These are phyloP conservation scores for Farysia itapuensis DNA, from an alignment of 1,284 basidiomycete genomes.

Conservation along the genomic window DNA sequence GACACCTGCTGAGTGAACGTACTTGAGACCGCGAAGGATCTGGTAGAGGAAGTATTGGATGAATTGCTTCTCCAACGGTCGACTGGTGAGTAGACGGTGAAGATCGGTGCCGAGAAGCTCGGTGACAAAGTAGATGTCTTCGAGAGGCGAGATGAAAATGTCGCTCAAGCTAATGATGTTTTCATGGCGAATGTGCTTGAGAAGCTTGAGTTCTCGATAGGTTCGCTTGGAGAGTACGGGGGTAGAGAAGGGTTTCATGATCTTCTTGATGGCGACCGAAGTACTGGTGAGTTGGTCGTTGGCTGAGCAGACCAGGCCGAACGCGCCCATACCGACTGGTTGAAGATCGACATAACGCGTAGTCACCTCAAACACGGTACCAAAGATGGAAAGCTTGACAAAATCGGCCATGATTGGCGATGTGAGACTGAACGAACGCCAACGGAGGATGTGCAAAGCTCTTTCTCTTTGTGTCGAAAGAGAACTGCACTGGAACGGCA, in stretches of 20 bases:
- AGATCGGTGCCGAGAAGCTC: constrained; percentile 97
- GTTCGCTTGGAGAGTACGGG: constrained; percentile 97
- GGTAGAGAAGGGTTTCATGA: constrained; percentile 97
- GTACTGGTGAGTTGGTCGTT: constrained; percentile 95
- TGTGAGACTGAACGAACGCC: too few relatives aligned
- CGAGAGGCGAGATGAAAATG: constrained; percentile 97
- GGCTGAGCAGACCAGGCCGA: constrained; percentile 69
- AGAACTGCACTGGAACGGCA: too few relatives aligned
- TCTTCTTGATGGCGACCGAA: constrained; percentile 97
- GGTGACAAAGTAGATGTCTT: constrained; percentile 97
- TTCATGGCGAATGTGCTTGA: constrained; percentile 98
- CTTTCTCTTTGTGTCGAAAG: too few relatives aligned
- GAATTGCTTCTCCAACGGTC: constrained; percentile 98
- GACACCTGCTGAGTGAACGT: constrained; percentile 98
- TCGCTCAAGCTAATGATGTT: constrained; percentile 98
- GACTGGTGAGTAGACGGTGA: constrained; percentile 90
- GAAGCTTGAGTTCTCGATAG: constrained; percentile 94
- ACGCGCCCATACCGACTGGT: constrained; percentile 97
- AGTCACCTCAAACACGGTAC: constrained; percentile 84
- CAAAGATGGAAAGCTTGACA: constrained; percentile 97
- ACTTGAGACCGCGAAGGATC: constrained; percentile 96
- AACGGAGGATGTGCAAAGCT: too few relatives aligned
- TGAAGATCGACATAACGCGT: constrained; percentile 95
- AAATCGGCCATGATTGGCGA: constrained; percentile 73
- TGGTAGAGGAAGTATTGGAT: constrained; percentile 99